Evolutionary conservation across 306 rosid genomes (phyloP).

Genomic region (Castanea sativa): DNA sequence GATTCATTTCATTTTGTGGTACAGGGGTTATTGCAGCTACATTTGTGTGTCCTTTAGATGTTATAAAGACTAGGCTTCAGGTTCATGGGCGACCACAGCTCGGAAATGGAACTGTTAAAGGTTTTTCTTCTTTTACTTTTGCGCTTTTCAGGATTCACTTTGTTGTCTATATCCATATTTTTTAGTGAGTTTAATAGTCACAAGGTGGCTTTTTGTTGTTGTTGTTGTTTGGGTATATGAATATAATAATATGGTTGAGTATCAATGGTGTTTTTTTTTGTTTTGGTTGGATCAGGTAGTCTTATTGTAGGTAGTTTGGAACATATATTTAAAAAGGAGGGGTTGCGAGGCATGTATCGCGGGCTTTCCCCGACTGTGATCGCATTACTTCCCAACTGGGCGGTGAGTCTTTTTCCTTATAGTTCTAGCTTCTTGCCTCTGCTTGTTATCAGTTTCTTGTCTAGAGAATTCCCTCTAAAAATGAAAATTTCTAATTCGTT

Average conservation of each 20-base stretch:
- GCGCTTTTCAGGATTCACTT: not conserved
- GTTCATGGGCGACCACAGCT: conserved; percentile 67
- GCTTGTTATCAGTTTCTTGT: too few species aligned
- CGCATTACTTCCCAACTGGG: conserved; percentile 92
- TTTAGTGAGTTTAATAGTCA: not conserved
- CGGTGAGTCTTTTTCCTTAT: conserved; percentile 51
- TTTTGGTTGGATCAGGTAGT: conserved; percentile 47
- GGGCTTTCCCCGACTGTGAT: conserved; percentile 83
- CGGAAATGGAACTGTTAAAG: conserved; percentile 41
- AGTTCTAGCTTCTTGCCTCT: too few species aligned
- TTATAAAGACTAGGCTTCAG: conserved; percentile 84
- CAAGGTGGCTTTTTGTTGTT: not conserved
- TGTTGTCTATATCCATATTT: not conserved
- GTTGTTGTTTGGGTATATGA: not conserved
- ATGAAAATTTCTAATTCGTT: too few species aligned
- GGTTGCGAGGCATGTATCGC: conserved; percentile 87
- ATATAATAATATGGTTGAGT: not conserved
- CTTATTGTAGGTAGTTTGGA: conserved; percentile 70
- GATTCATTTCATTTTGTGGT: not conserved
- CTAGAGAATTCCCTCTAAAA: too few species aligned
- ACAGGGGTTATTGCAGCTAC: conserved; percentile 81
- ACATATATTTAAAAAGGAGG: conserved; percentile 78
- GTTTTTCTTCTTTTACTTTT: conserved; percentile 20
- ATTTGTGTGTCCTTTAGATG: conserved; percentile 85
- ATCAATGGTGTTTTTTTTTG: not conserved